These are phyloP conservation scores for Russula dissimulans DNA, from an alignment of 768 basidiomycete species.

Conservation along the genomic window DNA sequence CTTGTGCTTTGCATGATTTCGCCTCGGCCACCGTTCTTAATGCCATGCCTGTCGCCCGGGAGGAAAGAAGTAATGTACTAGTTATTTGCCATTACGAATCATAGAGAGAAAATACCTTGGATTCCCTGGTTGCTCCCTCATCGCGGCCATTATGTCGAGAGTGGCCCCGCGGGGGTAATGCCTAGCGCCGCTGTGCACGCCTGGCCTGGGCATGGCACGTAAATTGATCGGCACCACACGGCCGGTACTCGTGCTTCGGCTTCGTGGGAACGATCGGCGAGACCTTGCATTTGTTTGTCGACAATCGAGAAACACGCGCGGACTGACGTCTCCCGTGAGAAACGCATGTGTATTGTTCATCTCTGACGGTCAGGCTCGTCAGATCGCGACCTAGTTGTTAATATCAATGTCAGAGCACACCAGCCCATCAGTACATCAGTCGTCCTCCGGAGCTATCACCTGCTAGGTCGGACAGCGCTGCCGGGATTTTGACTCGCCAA, in stretches of 20 bases:
- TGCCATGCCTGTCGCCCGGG: conserved; percentile 1
- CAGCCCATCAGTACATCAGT: neutral
- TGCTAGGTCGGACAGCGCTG: too few relatives aligned
- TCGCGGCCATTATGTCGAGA: neutral
- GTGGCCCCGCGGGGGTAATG: neutral
- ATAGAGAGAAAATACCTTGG: neutral
- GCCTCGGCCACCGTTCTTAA: conserved; percentile 1
- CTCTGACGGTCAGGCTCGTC: neutral
- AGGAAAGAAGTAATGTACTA: conserved; percentile 17
- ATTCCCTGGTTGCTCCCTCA: neutral
- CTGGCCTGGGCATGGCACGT: neutral
- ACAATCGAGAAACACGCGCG: neutral
- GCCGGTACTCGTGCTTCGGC: neutral
- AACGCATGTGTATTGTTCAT: neutral
- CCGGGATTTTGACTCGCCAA: too few relatives aligned
- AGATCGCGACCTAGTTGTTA: neutral
- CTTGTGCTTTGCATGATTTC: conserved; percentile 14
- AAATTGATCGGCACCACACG: conserved; percentile 16
- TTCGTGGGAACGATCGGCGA: conserved; percentile 16
- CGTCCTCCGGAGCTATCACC: neutral
- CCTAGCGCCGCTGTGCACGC: conserved; percentile 1
- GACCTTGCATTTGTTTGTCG: neutral
- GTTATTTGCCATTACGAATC: neutral
- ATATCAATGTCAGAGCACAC: neutral
- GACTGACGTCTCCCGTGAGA: conserved; percentile 1